phyloP scores from a whole-genome alignment of 1,139 yeast species.

The Saccharomyces uvarum region DNA sequence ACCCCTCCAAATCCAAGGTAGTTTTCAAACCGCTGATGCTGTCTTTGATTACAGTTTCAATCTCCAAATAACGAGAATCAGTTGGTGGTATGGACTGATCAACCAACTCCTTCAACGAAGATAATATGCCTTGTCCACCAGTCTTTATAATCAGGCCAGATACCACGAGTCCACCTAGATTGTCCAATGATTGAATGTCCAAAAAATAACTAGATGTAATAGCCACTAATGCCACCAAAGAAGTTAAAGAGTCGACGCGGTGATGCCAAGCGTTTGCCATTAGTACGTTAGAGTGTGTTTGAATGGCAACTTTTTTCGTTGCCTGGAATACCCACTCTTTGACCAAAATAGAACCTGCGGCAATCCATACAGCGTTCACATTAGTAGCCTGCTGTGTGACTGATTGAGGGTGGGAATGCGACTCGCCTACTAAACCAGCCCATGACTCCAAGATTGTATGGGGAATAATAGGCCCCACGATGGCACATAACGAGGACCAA shows the following conservation, averaged over 20 bases:
- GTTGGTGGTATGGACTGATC: conserved; percentile 46
- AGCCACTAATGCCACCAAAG: conserved; percentile 81
- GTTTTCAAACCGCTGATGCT: not conserved
- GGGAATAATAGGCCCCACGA: conserved; percentile 63
- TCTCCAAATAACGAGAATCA: conserved; percentile 37
- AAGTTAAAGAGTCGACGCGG: conserved; percentile 88
- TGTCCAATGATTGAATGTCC: conserved; percentile 75
- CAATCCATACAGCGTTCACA: conserved; percentile 93
- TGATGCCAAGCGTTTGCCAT: conserved; percentile 99
- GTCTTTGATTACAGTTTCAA: conserved; percentile 13
- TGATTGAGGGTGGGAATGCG: conserved; percentile 40
- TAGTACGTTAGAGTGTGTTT: conserved; percentile 76
- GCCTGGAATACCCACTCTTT: conserved; percentile 83
- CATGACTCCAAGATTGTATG: conserved; percentile 43
- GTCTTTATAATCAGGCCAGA: conserved; percentile 76
- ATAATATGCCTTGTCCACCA: conserved; percentile 66
- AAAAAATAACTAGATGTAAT: conserved; percentile 79
- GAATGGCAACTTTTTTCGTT: conserved; percentile 69
- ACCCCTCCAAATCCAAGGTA: not conserved
- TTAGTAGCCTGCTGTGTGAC: conserved; percentile 48
- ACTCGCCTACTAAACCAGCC: conserved; percentile 19
- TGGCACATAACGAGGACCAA: conserved; percentile 69
- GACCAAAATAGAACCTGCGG: conserved; percentile 74
- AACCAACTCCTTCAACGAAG: conserved; percentile 66
- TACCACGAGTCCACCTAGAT: conserved; percentile 84